Evolutionary conservation across 805 yeast species (phyloP).

Genomic region (Candida ascalaphidarum): DNA sequence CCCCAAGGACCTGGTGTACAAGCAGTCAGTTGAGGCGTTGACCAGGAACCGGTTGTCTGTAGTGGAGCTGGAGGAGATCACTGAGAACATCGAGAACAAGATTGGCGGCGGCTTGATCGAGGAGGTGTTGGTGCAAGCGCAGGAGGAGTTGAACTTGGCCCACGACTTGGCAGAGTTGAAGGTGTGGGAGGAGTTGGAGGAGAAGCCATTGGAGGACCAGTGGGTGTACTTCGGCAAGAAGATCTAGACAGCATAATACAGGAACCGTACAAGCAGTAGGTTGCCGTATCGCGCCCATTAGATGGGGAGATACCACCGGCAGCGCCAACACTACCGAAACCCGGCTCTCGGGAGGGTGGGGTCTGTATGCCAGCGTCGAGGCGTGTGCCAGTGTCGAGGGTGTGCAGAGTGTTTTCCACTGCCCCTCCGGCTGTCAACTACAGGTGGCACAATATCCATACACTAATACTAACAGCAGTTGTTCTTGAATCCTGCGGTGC

Average conservation of each 20-base stretch:
- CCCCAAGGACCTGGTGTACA: constrained; percentile 69
- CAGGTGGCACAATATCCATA: too few relatives aligned
- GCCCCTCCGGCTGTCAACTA: too few relatives aligned
- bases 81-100: constrained; percentile 58
- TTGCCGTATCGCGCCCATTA: too few relatives aligned
- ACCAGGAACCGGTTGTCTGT: constrained; percentile 61
- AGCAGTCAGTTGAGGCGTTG: constrained; percentile 63
- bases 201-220: constrained; percentile 71
- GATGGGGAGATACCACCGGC: too few relatives aligned
- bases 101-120: constrained; percentile 82
- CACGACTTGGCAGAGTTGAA: constrained; percentile 61
- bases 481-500: constrained; percentile 18
- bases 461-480: constrained; percentile 37
- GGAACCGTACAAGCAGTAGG: too few relatives aligned
- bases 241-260: constrained; percentile 20
- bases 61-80: constrained; percentile 54
- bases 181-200: constrained; percentile 74
- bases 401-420: too few relatives aligned
- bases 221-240: constrained; percentile 77
- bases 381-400: too few relatives aligned
- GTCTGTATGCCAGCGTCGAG: too few relatives aligned
- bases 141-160: constrained; percentile 67
- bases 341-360: too few relatives aligned
- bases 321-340: too few relatives aligned
- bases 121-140: constrained; percentile 75